Percentiles rank a stretch among this genome's conserved stretches.
Evolutionary conservation across 2,329 filamentous ascomycete genomes (phyloP).

Genomic region (Intubia oerlemansii): DNA sequence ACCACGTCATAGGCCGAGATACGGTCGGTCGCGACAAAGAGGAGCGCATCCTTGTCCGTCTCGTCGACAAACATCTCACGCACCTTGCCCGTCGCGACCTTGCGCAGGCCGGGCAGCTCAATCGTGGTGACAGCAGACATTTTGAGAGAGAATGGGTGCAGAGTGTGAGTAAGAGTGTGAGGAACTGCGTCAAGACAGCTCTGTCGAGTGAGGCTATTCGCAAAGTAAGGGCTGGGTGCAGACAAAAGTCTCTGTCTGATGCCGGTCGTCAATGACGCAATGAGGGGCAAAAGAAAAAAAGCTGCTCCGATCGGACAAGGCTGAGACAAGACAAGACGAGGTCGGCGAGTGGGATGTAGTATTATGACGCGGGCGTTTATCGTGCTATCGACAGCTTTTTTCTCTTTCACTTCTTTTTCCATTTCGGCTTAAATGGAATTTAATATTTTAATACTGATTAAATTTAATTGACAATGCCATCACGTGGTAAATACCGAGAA

Average conservation of each 20-base stretch:
- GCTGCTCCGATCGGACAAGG: too few species aligned
- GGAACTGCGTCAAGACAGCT: too few species aligned
- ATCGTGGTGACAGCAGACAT: conserved; percentile 10
- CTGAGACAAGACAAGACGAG: too few species aligned
- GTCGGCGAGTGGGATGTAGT: too few species aligned
- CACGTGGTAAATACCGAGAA: too few species aligned
- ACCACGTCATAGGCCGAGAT: conserved; percentile 93
- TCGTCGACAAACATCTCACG: conserved; percentile 11
- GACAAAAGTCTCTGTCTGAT: not conserved
- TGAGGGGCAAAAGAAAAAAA: too few species aligned
- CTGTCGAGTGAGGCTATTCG: conserved; percentile 1
- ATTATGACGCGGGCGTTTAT: too few species aligned
- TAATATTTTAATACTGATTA: not conserved
- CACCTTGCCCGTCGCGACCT: conserved; percentile 14
- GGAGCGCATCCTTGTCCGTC: conserved; percentile 10
- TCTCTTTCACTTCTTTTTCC: not conserved
- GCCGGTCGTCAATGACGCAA: too few species aligned
- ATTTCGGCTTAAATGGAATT: not conserved
- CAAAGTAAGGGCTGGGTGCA: not conserved
- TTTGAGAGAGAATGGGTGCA: not conserved
- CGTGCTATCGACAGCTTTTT: not conserved
- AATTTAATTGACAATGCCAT: not conserved
- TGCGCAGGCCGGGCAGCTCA: conserved; percentile 12
- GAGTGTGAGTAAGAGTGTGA: not conserved
- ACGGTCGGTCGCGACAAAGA: conserved; percentile 39